Percentiles rank a stretch among this genome's conserved stretches.
Conservation (phyloP, 306 rosid species). For the Canavalia ensiformis region DNA sequence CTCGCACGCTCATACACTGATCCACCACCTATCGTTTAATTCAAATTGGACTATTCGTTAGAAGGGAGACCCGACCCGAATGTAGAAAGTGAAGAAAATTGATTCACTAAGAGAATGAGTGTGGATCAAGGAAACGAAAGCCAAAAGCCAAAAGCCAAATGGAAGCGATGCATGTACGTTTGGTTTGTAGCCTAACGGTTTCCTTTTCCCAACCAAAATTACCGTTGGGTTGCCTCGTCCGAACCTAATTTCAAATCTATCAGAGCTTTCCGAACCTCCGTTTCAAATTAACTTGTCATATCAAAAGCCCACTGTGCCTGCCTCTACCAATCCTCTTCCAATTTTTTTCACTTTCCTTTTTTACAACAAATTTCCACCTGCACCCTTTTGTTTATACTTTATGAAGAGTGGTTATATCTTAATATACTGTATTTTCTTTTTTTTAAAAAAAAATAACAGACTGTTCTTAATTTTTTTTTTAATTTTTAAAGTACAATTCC, state of each 20-base stretch:
- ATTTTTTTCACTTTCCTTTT: too few relatives aligned
- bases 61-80: neutral
- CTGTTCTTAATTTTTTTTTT: too few relatives aligned
- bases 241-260: slow-evolving; percentile 56
- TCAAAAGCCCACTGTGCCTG: too few relatives aligned
- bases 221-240: neutral
- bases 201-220: slow-evolving; percentile 51
- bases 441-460: too few relatives aligned
- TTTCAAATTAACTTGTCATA: slow-evolving; percentile 24
- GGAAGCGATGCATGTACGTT: neutral
- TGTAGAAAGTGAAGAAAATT: slow-evolving; percentile 5
- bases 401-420: too few relatives aligned
- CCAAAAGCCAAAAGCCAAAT: neutral
- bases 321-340: neutral
- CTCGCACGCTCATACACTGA: slow-evolving; percentile 2
- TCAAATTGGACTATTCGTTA: slow-evolving; percentile 7
- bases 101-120: slow-evolving; percentile 5
- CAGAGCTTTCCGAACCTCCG: slow-evolving; percentile 30
- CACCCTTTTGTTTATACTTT: neutral
- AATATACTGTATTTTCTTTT: too few relatives aligned
- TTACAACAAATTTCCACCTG: neutral
- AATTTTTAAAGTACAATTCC: neutral
- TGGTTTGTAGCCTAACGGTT: slow-evolving; percentile 56
- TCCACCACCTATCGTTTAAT: slow-evolving; percentile 8
- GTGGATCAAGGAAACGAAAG: slow-evolving; percentile 5